Base-by-base conservation (phyloP, 805 yeast species). In the Kuraishia hungarica region DNA sequence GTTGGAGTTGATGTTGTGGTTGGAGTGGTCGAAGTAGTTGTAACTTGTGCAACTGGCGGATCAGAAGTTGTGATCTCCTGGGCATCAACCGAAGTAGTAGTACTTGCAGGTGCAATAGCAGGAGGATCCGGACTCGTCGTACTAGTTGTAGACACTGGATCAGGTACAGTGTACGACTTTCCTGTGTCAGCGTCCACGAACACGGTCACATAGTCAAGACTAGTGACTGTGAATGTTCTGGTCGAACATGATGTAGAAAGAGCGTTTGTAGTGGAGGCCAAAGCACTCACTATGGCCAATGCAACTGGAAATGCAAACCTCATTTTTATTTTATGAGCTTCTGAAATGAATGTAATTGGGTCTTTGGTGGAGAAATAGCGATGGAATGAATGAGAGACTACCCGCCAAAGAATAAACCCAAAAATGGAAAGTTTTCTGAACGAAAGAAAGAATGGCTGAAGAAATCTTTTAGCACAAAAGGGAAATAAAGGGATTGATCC, bases 301-400 rank as follows among this genome's bases (percentile, higher is more conserved):
- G 54, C 43, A 20, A 57, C 22, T 46, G 57, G 55, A 20, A 55
- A 49, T 17, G 57, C 53, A 39, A 57, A 52, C 50, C 48, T 55
- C 59, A 57, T 56, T 29, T 53, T 53, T 35, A 23, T 10, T 21
- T 3, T 22, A n/a, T 10, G 50, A 3, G 4, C 5, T 47, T 47
- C 21, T 22, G 43, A 13, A 35, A 35, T 35, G 43, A 35, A 35
- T 15, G 43, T 35, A 17, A 13, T 8, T 35, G 43, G 50, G 26
- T 47, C 26, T 15, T 11, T 23, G 50, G 26, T 47, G 50, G 50
- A 21, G 22, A 43, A 21, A 35, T n/a, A n/a, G 11, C 43, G 43
- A 10, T 13, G 5, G 43, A 35, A 35, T 8, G 43, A 35, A 35
- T 35, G 43, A 35, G 43, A 35, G 43, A 35, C 43, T 13, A 17